Base-by-base conservation (phyloP, 1,139 yeast genomes). In the Sporopachydermia cereana region DNA sequence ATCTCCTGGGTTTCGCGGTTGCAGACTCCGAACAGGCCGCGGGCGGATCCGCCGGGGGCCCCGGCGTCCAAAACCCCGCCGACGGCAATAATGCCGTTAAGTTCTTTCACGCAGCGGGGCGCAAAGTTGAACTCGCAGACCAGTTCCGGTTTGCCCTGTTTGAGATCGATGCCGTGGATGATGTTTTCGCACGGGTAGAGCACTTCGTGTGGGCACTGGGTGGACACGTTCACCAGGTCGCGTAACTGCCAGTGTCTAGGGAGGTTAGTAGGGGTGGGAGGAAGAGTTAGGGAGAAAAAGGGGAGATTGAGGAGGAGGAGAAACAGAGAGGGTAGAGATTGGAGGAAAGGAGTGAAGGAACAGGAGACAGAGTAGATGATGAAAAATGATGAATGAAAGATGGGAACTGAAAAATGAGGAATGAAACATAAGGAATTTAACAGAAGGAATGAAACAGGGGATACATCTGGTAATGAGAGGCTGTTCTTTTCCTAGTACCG, bases 201-300 rank as follows among this genome's bases (percentile, higher is more conserved):
- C 14, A 77, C 62, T 44, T 70, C 68, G 44, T 65, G 62, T 20
- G 66, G 62, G 24, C 59, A 54, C 9, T 47, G 46, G 0, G 72
- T 60, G 1, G 70, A 64, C 18, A 68, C 65, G 46, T 81, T 77
- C 22, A 86, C 66, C 55, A 88, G 69, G 57, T 88, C 94, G 43
- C 95, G 69, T 41, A 88, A 67, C 59, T 88, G 96, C 95, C 96
- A 88, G 65, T 88, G 96, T 50, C 79, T 77, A 41, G n/a, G n/a
- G n/a, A n/a, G n/a, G 12, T 21, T 2, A 12, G 18, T 18, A 2
- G 21, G 25, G 9, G n/a, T 4, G 24, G 16, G 39, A 16, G 7
- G 7, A 12, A 22, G 18, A 21, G 20, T 24, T n/a, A 24, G 14
- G 17, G 17, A 12, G 17, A 36, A 7, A 36, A 16, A n/a, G n/a